Evolutionary conservation across 2,329 filamentous ascomycete species (phyloP), one percentile per base, ranked within the genome.

Genomic region (Teratosphaeriaceae sp.): DNA sequence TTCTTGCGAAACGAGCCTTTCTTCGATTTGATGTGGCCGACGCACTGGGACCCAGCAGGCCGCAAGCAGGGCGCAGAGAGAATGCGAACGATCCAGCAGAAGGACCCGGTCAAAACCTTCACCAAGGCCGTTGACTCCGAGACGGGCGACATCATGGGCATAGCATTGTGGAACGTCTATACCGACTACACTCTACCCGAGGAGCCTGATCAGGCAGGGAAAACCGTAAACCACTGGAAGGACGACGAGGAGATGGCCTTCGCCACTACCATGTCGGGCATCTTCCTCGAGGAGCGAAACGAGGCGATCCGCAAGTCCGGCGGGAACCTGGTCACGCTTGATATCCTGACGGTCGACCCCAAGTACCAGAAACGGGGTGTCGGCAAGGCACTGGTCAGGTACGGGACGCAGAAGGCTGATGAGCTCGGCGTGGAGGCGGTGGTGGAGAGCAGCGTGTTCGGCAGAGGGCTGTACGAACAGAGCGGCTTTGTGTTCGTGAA

Each of bases 161-260:
- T 60, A 49, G 55, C 58, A n/a, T 59, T 59, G 38, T 62, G 58
- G 58, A 56, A 56, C 18, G 37, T 60, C 38, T 59, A 49, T 42
- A 31, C 45, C 26, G 49, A 55, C 33, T 40, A 53, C 21, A 37
- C 33, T 3, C 16, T 47, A 5, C 45, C 51, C 5, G 42, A 49
- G 24, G 22, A 35, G 18, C 34, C 11, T 15, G 41, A 44, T 2
- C 24, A 24, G n/a, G 40, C 42, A 7, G 29, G 41, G 22, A 42
- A 44, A 21, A 44, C 27, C 4, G 11, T 34, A 19, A 42, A 55
- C 30, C 50, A 50, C 41, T 59, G 51, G 48, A 42, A 50, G 12
- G 45, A 31, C 5, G 47, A 46, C 4, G 50, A 55, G 27, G 56
- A 56, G 16, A 39, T 47, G 30, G 26, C 37, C 9, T 57, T 55